Conservation (phyloP, 805 yeast genomes). For the Hanseniaspora taiwanica region DNA sequence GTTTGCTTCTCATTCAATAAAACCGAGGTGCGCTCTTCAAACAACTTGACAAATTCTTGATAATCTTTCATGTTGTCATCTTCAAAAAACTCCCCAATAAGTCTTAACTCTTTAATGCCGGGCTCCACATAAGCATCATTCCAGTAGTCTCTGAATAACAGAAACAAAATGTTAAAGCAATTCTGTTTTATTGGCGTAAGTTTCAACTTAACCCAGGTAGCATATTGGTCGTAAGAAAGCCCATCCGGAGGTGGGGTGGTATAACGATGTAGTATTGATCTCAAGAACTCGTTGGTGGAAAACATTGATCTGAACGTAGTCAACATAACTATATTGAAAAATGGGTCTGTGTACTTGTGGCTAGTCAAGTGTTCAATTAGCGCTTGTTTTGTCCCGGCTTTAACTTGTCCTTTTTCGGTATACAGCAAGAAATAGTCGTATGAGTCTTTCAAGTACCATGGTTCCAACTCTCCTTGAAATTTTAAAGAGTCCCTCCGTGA, state of each 20-base stretch:
- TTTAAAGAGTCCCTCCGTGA: background rate
- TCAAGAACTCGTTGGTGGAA: conserved; percentile 49
- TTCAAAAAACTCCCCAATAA: conserved; percentile 29
- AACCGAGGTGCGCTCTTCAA: conserved; percentile 18
- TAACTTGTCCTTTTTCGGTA: conserved; percentile 57
- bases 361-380: conserved; percentile 69
- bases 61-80: conserved; percentile 32
- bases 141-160: conserved; percentile 62
- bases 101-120: conserved; percentile 23
- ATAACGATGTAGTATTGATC: conserved; percentile 49
- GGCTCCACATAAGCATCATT: conserved; percentile 41
- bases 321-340: conserved; percentile 56
- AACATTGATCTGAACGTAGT: conserved; percentile 67
- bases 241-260: conserved; percentile 77
- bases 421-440: conserved; percentile 44
- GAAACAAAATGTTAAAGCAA: conserved; percentile 52
- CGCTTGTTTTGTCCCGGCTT: conserved; percentile 76
- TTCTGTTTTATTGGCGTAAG: conserved; percentile 52
- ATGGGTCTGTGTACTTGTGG: conserved; percentile 48
- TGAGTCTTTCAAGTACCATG: conserved; percentile 65
- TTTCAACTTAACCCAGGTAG: conserved; percentile 60
- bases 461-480: conserved; percentile 28
- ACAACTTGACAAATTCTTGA: conserved; percentile 26
- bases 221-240: conserved; percentile 67
- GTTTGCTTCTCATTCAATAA: too few relatives aligned